Conservation (phyloP, 768 basidiomycete species). For the Termitomyces sp. region DNA sequence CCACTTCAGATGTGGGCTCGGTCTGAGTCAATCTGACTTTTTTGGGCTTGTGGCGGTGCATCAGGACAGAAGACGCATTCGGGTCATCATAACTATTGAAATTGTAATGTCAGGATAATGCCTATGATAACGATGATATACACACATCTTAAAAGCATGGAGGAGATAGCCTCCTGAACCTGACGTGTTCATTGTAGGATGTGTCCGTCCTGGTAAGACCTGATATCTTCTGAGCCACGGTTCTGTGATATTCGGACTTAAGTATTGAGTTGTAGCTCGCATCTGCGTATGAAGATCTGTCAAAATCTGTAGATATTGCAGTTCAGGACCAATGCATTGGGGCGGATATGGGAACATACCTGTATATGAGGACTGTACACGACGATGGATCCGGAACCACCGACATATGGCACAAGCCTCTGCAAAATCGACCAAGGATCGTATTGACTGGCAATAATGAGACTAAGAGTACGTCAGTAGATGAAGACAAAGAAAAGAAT, state of each 20-base stretch:
- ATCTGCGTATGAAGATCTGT: slow-evolving; percentile 72
- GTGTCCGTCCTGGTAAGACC: slow-evolving; percentile 93
- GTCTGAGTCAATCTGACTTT: slow-evolving; percentile 21
- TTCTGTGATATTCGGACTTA: slow-evolving; percentile 82
- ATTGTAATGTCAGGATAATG: slow-evolving; percentile 2
- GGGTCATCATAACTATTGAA: slow-evolving; percentile 60
- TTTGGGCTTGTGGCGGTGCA: slow-evolving; percentile 43
- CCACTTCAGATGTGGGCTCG: slow-evolving; percentile 3
- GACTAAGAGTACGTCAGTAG: slow-evolving; percentile 34
- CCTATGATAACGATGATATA: background rate
- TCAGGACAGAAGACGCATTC: slow-evolving; percentile 49
- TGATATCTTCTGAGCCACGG: slow-evolving; percentile 89
- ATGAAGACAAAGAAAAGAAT: background rate
- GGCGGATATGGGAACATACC: slow-evolving; percentile 33
- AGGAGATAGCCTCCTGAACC: slow-evolving; percentile 89
- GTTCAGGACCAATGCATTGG: background rate
- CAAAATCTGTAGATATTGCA: slow-evolving; percentile 49
- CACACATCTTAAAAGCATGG: slow-evolving; percentile 82
- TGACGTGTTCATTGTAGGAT: slow-evolving; percentile 90
- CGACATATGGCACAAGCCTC: slow-evolving; percentile 69
- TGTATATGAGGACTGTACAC: slow-evolving; percentile 83
- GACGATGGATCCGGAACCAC: slow-evolving; percentile 83
- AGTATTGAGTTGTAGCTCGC: slow-evolving; percentile 60
- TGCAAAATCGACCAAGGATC: slow-evolving; percentile 82
- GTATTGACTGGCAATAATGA: slow-evolving; percentile 81